Evolutionary conservation across 192 early-diverging fungal genomes (phyloP).

Genomic region (Gryganskiella cystojenkinii): DNA sequence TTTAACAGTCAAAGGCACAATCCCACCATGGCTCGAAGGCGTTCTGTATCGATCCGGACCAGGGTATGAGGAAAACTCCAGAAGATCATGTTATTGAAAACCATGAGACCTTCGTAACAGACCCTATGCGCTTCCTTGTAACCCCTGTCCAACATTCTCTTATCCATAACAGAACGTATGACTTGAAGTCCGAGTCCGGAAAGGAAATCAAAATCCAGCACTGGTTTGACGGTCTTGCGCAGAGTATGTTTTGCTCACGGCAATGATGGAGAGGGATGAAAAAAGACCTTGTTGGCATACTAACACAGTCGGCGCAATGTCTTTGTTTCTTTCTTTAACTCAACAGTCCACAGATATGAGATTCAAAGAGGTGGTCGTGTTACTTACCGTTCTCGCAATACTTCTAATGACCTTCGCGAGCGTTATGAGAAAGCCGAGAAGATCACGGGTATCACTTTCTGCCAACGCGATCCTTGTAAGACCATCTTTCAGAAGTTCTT

Average conservation of each 20-base stretch:
- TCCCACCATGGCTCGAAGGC: constrained; percentile 64
- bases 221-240: constrained; percentile 59
- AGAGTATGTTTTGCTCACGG: constrained; percentile 23
- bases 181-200: constrained; percentile 40
- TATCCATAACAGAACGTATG: constrained; percentile 24
- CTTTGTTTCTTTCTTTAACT: neutral
- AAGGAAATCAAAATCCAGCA: constrained; percentile 47
- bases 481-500: constrained; percentile 56
- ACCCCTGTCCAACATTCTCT: neutral
- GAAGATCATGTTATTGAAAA: neutral
- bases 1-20: constrained; percentile 49
- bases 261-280: neutral
- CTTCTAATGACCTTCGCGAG: constrained; percentile 37
- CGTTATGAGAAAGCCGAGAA: constrained; percentile 24
- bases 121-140: neutral
- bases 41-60: constrained; percentile 59
- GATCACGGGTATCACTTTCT: constrained; percentile 37
- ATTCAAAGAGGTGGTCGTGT: constrained; percentile 35
- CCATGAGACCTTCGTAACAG: neutral
- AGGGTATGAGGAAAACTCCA: constrained; percentile 34
- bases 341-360: constrained; percentile 36
- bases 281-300: neutral
- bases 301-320: neutral
- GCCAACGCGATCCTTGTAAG: constrained; percentile 52
- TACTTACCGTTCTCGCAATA: constrained; percentile 41